Evolutionary conservation across 2,329 filamentous ascomycete genomes (phyloP), one percentile per base, ranked within the genome.

Genomic region (Hypoxylon sp.): DNA sequence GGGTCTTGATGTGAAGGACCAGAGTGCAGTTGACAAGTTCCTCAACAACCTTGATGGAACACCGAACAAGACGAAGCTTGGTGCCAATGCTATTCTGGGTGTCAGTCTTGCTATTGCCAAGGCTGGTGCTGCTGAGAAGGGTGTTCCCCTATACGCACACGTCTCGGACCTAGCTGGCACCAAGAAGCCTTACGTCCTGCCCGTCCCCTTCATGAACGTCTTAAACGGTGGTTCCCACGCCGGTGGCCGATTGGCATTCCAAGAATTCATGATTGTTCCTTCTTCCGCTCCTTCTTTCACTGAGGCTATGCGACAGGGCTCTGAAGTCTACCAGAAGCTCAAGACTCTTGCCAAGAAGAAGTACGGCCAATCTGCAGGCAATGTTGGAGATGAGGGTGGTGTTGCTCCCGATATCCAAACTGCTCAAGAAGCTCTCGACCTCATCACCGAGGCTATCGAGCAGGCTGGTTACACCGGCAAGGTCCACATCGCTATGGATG

Each of bases 381-480:
- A 99, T 82, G 96, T 99, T 75, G 96, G 96, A 84, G 96, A 99
- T 81, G 96, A 99, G 90, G 96, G 96, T 88, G 96, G 96, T 91
- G 96, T 99, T 80, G 96, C 96, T 76, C 96, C 96, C 76, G 94
- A 98, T 90, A 98, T 99, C 80, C 93, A 98, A 87, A 97, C 93
- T 75, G 88, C 96, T 72, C 93, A 97, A 81, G 96, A 99, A 88
- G 96, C 97, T 75, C 93, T 99, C 70, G 93, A 97, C 82, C 91
- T 99, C 79, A 98, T 99, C 85, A 92, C 91, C 74, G 92, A 94
- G 53, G 91, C 96, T 80, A 99, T 99, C 74, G 93, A 98, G 85
- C 85, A 94, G 85, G 93, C 95, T 74, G 96, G 96, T 75, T 98
- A 99, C 88, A 94, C 92, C 66, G 96, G 95, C 83, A 87, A 96